Evolutionary conservation across 768 basidiomycete genomes (phyloP), one percentile per base, ranked within the genome.

Genomic region (Tremella mesenterica): DNA sequence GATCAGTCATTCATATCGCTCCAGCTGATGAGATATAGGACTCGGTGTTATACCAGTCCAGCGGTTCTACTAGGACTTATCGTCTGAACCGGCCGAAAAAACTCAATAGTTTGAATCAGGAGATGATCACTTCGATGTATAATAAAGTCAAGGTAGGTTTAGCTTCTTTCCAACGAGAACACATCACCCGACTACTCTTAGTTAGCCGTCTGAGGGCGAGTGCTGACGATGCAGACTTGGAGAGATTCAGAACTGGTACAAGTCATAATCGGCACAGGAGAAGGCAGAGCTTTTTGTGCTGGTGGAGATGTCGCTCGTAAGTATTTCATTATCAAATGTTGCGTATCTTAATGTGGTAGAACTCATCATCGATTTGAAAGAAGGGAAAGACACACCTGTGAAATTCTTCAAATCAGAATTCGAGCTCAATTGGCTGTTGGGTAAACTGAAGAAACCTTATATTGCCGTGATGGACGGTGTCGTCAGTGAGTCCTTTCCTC

Each of bases 281-380:
- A 72, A 12, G 85, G 84, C 3, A 78, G 82, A 54, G 87, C 85
- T 12, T 97, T 96, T 70, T 97, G 91, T 65, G 85, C 88, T 5
- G 95, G 95, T 13, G 95, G 95, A 39, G 95, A 99, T 73, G 86
- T 99, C 53, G 83, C 81, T 54, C 77, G 93, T 92, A 62, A 74
- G 85, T n/a, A n/a, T 23, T 38, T n/a, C n/a, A n/a, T n/a, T n/a
- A n/a, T n/a, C n/a, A 53, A 29, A 26, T 31, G 23, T n/a, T n/a
- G n/a, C n/a, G n/a, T n/a, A n/a, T n/a, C n/a, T n/a, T n/a, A n/a
- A n/a, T 28, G n/a, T 34, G 12, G 23, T 41, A 68, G 64, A 63
- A 43, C 59, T 68, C 18, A 57, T 62, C 1, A 33, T 65, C 38
- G 66, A 65, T 45, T 39, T 64, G 9, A 61, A 65, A 44, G 57